Evolutionary conservation across 2,329 filamentous ascomycete genomes (phyloP).

Genomic region (Aspergillus calidoustus): DNA sequence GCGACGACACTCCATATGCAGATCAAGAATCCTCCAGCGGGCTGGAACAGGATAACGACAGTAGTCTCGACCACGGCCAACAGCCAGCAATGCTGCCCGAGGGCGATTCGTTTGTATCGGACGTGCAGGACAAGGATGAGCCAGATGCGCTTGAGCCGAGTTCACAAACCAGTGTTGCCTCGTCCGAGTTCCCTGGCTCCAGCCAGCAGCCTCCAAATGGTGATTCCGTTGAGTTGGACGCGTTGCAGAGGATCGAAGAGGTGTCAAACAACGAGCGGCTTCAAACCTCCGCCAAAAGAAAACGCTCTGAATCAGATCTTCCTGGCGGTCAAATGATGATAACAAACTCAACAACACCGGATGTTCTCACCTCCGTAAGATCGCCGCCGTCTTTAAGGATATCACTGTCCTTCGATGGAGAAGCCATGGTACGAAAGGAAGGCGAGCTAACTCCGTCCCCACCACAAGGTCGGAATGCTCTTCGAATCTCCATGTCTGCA

Average conservation of each 20-base stretch:
- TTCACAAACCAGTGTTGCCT: constrained; percentile 38
- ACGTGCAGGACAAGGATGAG: constrained; percentile 35
- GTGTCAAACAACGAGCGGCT: constrained; percentile 25
- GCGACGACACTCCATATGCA: constrained; percentile 34
- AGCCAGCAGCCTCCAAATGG: constrained; percentile 30
- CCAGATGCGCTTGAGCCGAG: constrained; percentile 28
- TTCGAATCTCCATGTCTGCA: constrained; percentile 80
- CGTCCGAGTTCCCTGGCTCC: constrained; percentile 31
- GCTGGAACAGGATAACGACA: constrained; percentile 33
- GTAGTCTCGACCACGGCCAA: constrained; percentile 25
- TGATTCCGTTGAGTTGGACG: constrained; percentile 23
- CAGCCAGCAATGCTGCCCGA: constrained; percentile 26
- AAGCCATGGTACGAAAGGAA: constrained; percentile 44
- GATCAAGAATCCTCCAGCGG: constrained; percentile 37
- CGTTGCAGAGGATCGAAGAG: constrained; percentile 11
- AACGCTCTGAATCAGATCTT: constrained; percentile 40
- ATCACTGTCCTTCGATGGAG: constrained; percentile 48
- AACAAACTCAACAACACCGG: constrained; percentile 22
- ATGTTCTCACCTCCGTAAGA: constrained; percentile 23
- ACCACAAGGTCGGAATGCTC: constrained; percentile 51
- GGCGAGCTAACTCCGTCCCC: constrained; percentile 47
- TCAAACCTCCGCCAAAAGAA: constrained; percentile 35
- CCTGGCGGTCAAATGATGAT: constrained; percentile 22
- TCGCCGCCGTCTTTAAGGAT: constrained; percentile 46
- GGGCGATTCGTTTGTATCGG: constrained; percentile 26